These are phyloP conservation scores for Excoecaria agallocha DNA, from an alignment of 345 rosid species.

Conservation along the genomic window DNA sequence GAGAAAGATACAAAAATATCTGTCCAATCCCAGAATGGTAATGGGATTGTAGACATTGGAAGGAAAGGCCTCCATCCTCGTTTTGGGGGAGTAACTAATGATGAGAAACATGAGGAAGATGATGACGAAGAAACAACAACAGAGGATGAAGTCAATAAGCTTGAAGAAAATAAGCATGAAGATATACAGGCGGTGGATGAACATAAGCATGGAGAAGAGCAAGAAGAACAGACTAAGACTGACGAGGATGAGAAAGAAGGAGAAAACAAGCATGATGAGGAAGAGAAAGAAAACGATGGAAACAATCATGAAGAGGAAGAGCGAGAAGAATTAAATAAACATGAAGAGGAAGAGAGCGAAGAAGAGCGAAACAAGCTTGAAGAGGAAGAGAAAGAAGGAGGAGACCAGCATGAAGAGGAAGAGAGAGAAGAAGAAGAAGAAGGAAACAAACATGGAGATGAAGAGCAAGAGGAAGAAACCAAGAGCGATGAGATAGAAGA, in stretches of 20 bases:
- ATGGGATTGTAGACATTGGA: conserved; percentile 50
- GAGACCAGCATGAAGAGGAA: conserved; percentile 24
- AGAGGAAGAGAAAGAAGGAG: conserved; percentile 19
- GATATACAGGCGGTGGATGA: conserved; percentile 35
- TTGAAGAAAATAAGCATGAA: conserved; percentile 32
- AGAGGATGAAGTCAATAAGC: conserved; percentile 33
- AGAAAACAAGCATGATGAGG: conserved; percentile 21
- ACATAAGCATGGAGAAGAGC: conserved; percentile 24
- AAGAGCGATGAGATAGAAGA: conserved; percentile 17
- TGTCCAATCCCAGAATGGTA: conserved; percentile 20
- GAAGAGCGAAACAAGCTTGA: background rate
- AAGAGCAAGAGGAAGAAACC: conserved; percentile 37
- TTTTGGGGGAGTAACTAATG: conserved; percentile 28
- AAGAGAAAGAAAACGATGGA: conserved; percentile 39
- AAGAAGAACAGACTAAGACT: conserved; percentile 38
- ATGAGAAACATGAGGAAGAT: conserved; percentile 39
- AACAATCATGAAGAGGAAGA: conserved; percentile 32
- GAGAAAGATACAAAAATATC: conserved; percentile 48
- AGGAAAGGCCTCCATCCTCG: conserved; percentile 70
- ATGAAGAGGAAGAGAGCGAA: background rate
- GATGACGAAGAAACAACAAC: conserved; percentile 36
- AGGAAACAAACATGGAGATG: conserved; percentile 33
- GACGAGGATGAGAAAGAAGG: conserved; percentile 18
- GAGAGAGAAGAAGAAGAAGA: conserved; percentile 24
- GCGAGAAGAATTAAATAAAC: conserved; percentile 22